These are phyloP conservation scores for Stipa capillata DNA, from an alignment of 176 grass and related monocot genomes.

Conservation along the genomic window DNA sequence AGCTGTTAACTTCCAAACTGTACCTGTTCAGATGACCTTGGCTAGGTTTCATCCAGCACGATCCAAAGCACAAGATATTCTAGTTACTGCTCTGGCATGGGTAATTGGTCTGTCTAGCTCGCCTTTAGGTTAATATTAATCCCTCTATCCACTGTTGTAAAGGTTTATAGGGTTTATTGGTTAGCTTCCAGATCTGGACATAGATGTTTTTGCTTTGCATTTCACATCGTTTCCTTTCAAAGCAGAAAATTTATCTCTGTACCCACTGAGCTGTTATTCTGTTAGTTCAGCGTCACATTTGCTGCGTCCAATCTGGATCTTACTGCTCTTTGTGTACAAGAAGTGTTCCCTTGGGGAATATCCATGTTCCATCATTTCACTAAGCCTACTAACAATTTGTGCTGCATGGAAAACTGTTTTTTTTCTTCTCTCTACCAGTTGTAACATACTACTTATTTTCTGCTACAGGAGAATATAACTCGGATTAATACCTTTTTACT, in stretches of 20 bases:
- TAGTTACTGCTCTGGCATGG: not conserved
- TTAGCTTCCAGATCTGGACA: not conserved
- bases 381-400: not conserved
- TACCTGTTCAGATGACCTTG: not conserved
- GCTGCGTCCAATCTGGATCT: not conserved
- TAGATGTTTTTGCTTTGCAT: not conserved
- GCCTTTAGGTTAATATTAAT: not conserved
- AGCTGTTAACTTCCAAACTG: slow-evolving; percentile 1
- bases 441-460: not conserved
- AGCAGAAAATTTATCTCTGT: not conserved
- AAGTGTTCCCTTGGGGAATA: not conserved
- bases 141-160: not conserved
- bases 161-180: not conserved
- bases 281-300: not conserved
- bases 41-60: not conserved
- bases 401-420: not conserved
- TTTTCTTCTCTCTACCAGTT: not conserved
- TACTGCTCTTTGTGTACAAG: not conserved
- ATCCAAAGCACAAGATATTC: not conserved
- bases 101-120: not conserved
- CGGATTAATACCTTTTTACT: no score
- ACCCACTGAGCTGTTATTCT: not conserved
- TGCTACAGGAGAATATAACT: no score
- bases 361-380: not conserved
- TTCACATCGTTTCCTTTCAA: not conserved